phyloP scores from a whole-genome alignment of 75 land plant genomes.

The Pinus albicaulis region DNA sequence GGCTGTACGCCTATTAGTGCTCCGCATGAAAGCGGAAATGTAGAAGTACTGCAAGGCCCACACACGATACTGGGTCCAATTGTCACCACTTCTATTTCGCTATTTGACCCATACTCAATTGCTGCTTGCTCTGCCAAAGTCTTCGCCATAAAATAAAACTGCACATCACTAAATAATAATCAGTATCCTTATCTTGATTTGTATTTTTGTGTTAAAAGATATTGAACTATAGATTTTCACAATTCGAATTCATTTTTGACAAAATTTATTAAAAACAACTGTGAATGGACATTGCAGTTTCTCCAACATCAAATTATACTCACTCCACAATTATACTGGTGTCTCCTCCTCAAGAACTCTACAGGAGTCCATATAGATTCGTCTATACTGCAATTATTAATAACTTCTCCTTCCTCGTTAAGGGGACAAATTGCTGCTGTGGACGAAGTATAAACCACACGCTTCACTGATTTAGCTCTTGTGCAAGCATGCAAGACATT shows the following conservation, averaged over 20 bases:
- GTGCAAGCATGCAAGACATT: conserved; percentile 48
- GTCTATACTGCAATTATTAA: not conserved
- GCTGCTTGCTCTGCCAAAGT: conserved; percentile 37
- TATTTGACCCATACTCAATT: conserved; percentile 13
- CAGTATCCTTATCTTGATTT: no score
- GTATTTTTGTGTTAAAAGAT: no score
- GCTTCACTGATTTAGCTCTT: conserved; percentile 35
- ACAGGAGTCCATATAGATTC: not conserved
- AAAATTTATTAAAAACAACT: no score
- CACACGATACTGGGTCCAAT: not conserved
- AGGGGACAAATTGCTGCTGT: conserved; percentile 37
- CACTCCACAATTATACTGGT: not conserved
- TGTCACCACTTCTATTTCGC: conserved; percentile 23
- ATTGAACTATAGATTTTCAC: no score
- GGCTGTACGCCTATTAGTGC: no score
- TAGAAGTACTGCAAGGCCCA: no score
- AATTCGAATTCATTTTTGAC: no score
- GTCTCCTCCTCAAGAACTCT: not conserved
- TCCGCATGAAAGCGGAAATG: no score
- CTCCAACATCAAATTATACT: not conserved
- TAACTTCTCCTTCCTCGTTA: conserved; percentile 14
- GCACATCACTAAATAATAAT: no score
- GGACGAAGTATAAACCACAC: conserved; percentile 62
- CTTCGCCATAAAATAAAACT: conserved; percentile 19
- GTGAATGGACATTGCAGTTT: no score